Evolutionary conservation across 2,329 filamentous ascomycete genomes (phyloP).

Genomic region (Fusarium secorum): DNA sequence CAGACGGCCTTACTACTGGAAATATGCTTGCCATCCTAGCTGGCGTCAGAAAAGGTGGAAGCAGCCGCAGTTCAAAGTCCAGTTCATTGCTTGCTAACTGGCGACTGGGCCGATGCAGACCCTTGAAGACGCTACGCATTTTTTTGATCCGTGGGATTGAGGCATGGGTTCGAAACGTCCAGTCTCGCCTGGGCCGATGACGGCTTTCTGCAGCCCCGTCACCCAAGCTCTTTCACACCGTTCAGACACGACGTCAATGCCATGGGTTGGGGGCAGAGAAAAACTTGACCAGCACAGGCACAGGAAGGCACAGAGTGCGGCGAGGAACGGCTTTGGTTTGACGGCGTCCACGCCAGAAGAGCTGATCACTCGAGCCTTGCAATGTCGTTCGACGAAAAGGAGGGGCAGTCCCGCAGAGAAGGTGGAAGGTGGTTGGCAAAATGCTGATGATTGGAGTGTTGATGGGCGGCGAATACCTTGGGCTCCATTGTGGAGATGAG

Average conservation of each 20-base stretch:
- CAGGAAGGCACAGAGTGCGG: neutral
- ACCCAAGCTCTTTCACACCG: constrained; percentile 11
- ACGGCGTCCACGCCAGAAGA: constrained; percentile 26
- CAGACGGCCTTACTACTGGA: constrained; percentile 23
- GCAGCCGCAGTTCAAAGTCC: neutral
- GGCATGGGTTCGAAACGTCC: constrained; percentile 15
- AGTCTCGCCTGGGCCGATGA: constrained; percentile 28
- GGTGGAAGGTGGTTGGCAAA: neutral
- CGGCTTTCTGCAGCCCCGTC: constrained; percentile 23
- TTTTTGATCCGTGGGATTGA: constrained; percentile 13
- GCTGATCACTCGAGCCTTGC: constrained; percentile 25
- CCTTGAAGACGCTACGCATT: constrained; percentile 26
- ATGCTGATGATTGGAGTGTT: constrained; percentile 24
- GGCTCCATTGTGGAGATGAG: constrained; percentile 47
- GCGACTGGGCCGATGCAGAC: constrained; percentile 16
- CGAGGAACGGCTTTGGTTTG: constrained; percentile 9
- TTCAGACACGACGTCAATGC: constrained; percentile 13
- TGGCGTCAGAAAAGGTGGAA: constrained; percentile 2
- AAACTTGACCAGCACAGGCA: constrained; percentile 12
- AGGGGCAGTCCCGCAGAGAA: constrained; percentile 21
- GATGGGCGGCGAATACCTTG: constrained; percentile 16
- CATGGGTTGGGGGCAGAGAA: constrained; percentile 2
- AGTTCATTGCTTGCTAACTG: constrained; percentile 5
- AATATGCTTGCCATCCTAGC: constrained; percentile 4
- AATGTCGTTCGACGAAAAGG: constrained; percentile 22